Percentiles rank a stretch among this genome's conserved stretches.
phyloP scores from a whole-genome alignment of 371 early-diverging fungal genomes.

The Mortierella sp. region DNA sequence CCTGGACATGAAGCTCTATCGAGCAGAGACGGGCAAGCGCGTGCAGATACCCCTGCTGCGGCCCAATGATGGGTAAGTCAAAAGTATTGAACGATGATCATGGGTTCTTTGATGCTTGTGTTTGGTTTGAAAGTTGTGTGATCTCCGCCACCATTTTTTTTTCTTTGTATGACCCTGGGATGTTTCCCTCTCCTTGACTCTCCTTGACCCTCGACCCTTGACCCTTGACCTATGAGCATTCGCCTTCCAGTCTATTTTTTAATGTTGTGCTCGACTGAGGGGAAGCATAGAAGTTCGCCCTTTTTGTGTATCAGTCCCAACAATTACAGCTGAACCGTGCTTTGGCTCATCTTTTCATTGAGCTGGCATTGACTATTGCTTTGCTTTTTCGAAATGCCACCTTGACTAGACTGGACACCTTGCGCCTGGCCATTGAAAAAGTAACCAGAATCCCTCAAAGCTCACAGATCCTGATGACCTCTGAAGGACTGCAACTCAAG shows the following conservation, averaged over 20 bases:
- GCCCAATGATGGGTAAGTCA: slow-evolving; percentile 56
- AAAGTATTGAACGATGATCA: neutral
- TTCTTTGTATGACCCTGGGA: slow-evolving; percentile 1
- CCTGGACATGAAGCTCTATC: slow-evolving; percentile 70
- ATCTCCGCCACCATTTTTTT: slow-evolving; percentile 26
- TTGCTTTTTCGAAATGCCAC: neutral
- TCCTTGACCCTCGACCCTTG: neutral
- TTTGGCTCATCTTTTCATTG: neutral
- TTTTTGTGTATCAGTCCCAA: neutral
- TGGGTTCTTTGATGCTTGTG: neutral
- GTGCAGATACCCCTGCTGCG: slow-evolving; percentile 59
- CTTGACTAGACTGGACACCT: slow-evolving; percentile 61
- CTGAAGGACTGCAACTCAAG: slow-evolving; percentile 68
- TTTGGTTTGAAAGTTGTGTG: neutral
- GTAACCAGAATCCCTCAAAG: slow-evolving; percentile 62
- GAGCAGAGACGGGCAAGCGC: slow-evolving; percentile 74
- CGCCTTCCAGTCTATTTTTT: neutral
- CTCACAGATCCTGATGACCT: slow-evolving; percentile 74
- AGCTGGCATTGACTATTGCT: neutral
- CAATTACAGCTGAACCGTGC: neutral
- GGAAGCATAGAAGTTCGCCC: neutral
- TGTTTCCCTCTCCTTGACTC: neutral
- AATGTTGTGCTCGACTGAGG: neutral
- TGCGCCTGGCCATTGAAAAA: slow-evolving; percentile 64
- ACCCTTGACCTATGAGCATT: no score